Conservation (phyloP, 2,329 filamentous ascomycete species). For the Raffaelea arxii region DNA sequence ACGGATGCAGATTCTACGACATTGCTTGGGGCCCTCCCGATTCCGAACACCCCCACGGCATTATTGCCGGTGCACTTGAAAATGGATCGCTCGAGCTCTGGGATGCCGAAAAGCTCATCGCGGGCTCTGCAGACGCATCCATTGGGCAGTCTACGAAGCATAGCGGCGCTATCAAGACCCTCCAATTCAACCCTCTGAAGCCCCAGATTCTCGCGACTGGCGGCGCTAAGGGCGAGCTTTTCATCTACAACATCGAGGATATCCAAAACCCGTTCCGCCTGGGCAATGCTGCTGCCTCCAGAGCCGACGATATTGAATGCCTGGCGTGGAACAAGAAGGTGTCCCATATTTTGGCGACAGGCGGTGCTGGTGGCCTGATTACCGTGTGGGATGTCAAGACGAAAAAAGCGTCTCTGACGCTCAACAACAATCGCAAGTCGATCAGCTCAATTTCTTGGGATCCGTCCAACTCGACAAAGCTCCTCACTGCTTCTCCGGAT, state of each 20-base stretch:
- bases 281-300: constrained; percentile 68
- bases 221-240: constrained; percentile 91
- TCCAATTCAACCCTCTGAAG: constrained; percentile 93
- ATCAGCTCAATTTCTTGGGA: constrained; percentile 97
- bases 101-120: constrained; percentile 66
- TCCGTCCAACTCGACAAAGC: constrained; percentile 86
- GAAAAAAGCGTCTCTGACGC: constrained; percentile 90
- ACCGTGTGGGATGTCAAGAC: constrained; percentile 98
- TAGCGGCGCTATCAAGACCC: constrained; percentile 80
- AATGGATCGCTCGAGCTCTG: constrained; percentile 89
- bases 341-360: constrained; percentile 89
- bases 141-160: constrained; percentile 86
- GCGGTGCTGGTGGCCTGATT: constrained; percentile 85
- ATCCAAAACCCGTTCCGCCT: constrained; percentile 79
- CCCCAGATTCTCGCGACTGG: constrained; percentile 87
- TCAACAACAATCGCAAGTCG: constrained; percentile 91
- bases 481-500: constrained; percentile 84
- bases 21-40: constrained; percentile 86
- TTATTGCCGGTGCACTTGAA: constrained; percentile 92
- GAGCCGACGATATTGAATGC: constrained; percentile 91
- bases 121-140: constrained; percentile 57
- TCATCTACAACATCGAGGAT: constrained; percentile 90
- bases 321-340: constrained; percentile 99
- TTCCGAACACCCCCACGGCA: constrained; percentile 68
- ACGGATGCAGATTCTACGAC: constrained; percentile 71